phyloP scores from a whole-genome alignment of 2,329 filamentous ascomycete species.

The Talaromyces funiculosus region DNA sequence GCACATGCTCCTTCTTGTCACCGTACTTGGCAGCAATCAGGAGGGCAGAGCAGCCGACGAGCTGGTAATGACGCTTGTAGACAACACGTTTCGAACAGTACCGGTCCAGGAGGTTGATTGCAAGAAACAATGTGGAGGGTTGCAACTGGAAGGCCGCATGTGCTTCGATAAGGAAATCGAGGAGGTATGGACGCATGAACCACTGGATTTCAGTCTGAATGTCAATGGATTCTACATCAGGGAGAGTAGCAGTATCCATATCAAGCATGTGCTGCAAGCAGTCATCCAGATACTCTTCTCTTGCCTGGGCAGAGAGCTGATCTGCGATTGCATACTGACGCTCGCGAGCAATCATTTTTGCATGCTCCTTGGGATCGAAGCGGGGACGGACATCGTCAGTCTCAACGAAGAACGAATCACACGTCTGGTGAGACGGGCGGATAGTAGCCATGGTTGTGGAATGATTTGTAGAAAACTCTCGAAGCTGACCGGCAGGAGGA shows the following conservation, averaged over 20 bases:
- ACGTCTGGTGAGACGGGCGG: constrained; percentile 51
- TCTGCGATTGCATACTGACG: constrained; percentile 83
- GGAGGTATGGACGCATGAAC: constrained; percentile 98
- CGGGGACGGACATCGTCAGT: constrained; percentile 49
- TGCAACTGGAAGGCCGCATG: constrained; percentile 91
- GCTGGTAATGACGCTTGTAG: constrained; percentile 98
- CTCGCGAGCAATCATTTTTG: constrained; percentile 71
- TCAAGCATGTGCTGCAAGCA: constrained; percentile 88
- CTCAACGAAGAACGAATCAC: constrained; percentile 65
- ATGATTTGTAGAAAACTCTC: constrained; percentile 6
- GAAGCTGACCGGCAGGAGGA: constrained; percentile 18
- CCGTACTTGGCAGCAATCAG: constrained; percentile 98
- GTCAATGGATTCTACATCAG: constrained; percentile 95
- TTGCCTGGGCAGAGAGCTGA: constrained; percentile 77
- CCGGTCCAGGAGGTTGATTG: constrained; percentile 91
- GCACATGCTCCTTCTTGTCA: constrained; percentile 97
- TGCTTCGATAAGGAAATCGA: constrained; percentile 96
- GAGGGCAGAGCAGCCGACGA: constrained; percentile 91
- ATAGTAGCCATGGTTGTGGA: constrained; percentile 48
- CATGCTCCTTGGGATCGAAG: constrained; percentile 67
- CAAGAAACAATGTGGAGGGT: constrained; percentile 91
- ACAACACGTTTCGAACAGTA: constrained; percentile 98
- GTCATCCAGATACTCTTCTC: constrained; percentile 89
- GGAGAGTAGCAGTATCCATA: constrained; percentile 93
- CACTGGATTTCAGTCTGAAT: constrained; percentile 99